Evolutionary conservation across 768 basidiomycete species (phyloP), one percentile per base, ranked within the genome.

Genomic region (Collybia sp.): DNA sequence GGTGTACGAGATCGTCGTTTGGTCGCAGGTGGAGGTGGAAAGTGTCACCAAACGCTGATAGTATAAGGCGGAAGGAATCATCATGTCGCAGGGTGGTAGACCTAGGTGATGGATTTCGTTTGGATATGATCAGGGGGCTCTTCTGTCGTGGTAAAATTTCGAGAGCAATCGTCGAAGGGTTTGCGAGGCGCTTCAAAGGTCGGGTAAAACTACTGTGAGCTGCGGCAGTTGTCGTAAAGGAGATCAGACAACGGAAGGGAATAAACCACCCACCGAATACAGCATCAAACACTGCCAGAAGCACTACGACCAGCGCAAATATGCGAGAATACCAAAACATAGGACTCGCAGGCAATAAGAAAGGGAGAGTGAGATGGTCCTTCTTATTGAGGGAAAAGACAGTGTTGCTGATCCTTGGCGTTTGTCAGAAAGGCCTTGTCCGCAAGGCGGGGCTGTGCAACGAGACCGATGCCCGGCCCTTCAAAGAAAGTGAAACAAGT

Each of bases 21-120:
- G 90, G 89, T 13, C 77, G 78, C 41, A 93, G 71, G 56, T 91
- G 85, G 38, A 93, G 73, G 58, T 84, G 70, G 57, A 82, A 85
- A 19, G 71, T 76, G 35, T 85, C 75, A 51, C 74, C 73, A 54
- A 84, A 85, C 9, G 81, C 84, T 36, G 80, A 72, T 42, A 90
- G 65, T 20, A 77, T 78, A 42, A 90, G 73, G 19, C 87, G 78
- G 60, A 88, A 80, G 9, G 80, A 79, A 60, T 90, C 87, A 56
- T 79, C 73, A 60, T 83, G 76, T 36, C 72, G 80, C 33, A 89
- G 76, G 25, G 69, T 67, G 42, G 73, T 70, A 6, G 77, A 70
- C 43, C 60, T 54, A 4, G 65, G 65, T 38, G 64, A 53, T 35
- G 60, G 51, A 10, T 57, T 58, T 44, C 66, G 70, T 62, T 67